These are phyloP conservation scores for Urochloa ruziziensis DNA, from an alignment of 176 grass and related monocot genomes.

Conservation along the genomic window DNA sequence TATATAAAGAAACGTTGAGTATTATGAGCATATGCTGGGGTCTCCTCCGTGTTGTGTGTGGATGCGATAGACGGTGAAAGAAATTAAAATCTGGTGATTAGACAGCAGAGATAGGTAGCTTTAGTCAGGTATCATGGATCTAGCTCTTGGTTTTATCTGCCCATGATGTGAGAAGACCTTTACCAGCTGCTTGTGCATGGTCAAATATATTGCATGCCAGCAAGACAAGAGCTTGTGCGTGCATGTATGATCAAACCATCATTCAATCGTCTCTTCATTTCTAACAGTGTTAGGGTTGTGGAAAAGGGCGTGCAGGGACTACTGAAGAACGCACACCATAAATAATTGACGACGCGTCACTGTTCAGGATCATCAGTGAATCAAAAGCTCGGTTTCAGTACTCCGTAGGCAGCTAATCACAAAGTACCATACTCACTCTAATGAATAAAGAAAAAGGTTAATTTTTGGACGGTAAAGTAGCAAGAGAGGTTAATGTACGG, in stretches of 20 bases:
- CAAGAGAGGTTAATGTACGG: too few species aligned
- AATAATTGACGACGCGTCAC: neutral
- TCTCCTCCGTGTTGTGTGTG: neutral
- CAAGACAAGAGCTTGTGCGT: constrained; percentile 1
- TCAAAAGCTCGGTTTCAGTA: neutral
- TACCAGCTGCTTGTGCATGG: neutral
- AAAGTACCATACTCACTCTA: too few species aligned
- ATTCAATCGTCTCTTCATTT: constrained; percentile 12
- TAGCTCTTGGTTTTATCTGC: constrained; percentile 55
- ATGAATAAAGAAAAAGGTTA: neutral
- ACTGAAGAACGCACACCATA: neutral
- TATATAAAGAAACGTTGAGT: neutral
- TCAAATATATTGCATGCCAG: constrained; percentile 21
- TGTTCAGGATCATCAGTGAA: neutral
- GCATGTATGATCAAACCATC: constrained; percentile 18
- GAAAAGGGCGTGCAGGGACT: neutral
- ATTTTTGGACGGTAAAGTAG: neutral
- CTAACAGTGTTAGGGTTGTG: neutral
- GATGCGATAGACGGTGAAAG: constrained; percentile 1
- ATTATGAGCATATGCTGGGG: neutral
- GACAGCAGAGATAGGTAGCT: constrained; percentile 35
- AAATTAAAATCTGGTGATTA: constrained; percentile 32
- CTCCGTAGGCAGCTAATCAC: too few species aligned
- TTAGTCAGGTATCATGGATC: constrained; percentile 52
- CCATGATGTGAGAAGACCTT: constrained; percentile 35